Evolutionary conservation across 805 yeast genomes (phyloP).

Genomic region (Zygosaccharomyces bisporus): DNA sequence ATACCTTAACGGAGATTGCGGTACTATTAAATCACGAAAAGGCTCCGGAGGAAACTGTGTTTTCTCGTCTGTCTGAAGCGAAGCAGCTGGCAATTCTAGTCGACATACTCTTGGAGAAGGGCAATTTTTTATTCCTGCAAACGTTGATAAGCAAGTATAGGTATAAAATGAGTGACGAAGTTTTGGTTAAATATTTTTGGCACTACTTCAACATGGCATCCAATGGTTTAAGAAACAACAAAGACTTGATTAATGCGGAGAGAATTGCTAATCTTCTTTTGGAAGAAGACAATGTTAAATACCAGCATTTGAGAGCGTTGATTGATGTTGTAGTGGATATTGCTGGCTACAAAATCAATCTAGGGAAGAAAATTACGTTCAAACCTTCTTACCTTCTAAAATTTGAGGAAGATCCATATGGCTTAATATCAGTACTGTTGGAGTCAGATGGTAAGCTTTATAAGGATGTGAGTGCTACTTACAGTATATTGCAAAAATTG

Average conservation of each 20-base stretch:
- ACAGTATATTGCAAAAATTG: conserved; percentile 41
- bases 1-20: conserved; percentile 1
- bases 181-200: conserved; percentile 38
- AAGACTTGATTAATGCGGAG: conserved; percentile 40
- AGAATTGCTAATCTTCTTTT: conserved; percentile 26
- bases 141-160: conserved; percentile 15
- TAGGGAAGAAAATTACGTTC: conserved; percentile 37
- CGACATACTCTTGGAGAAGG: conserved; percentile 31
- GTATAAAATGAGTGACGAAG: conserved; percentile 15
- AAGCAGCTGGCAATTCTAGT: conserved; percentile 21
- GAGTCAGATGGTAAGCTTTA: conserved; percentile 56
- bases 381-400: conserved; percentile 40
- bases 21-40: conserved; percentile 8
- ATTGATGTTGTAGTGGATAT: conserved; percentile 32
- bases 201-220: conserved; percentile 42
- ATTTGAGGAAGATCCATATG: conserved; percentile 33
- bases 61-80: conserved; percentile 16
- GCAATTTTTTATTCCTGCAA: conserved; percentile 29
- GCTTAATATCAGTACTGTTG: conserved; percentile 42
- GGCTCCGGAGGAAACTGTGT: conserved; percentile 12
- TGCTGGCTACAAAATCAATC: conserved; percentile 30
- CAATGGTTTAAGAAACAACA: conserved; percentile 39
- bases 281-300: conserved; percentile 12
- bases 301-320: conserved; percentile 18
- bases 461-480: conserved; percentile 41